phyloP scores from a whole-genome alignment of 805 yeast species.

The Pichia deserticola region DNA sequence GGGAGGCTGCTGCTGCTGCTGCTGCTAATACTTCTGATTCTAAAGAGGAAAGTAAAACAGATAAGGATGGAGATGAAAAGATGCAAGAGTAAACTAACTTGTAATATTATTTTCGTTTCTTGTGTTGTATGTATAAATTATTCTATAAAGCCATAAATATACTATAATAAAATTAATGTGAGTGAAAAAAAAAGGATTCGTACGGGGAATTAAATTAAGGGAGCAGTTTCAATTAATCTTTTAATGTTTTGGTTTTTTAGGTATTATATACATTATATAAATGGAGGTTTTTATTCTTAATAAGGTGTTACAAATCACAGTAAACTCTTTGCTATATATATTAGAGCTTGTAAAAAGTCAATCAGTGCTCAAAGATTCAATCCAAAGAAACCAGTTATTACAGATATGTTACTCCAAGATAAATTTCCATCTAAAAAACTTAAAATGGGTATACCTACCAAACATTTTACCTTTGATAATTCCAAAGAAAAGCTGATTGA shows the following conservation, averaged over 20 bases:
- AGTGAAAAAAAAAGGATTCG: neutral
- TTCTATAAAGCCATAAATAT: neutral
- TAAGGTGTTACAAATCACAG: too few species aligned
- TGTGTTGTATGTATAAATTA: too few species aligned
- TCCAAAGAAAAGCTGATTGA: neutral
- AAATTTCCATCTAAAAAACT: neutral
- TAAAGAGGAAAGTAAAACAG: conserved; percentile 13
- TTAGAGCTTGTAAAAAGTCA: neutral
- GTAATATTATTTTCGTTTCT: too few species aligned
- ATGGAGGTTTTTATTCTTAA: too few species aligned
- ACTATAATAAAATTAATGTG: neutral
- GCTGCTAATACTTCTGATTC: conserved; percentile 13
- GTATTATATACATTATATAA: too few species aligned
- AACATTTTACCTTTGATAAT: neutral
- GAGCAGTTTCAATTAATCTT: neutral
- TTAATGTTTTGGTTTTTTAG: too few species aligned
- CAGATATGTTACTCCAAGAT: neutral
- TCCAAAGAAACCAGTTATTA: neutral
- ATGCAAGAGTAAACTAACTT: conserved; percentile 6
- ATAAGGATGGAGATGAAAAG: conserved; percentile 9
- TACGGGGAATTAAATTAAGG: neutral
- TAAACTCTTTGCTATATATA: neutral
- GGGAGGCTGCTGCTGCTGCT: conserved; percentile 33
- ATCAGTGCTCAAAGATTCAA: neutral
- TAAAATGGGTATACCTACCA: neutral